Evolutionary conservation across 805 yeast species (phyloP).

Genomic region (Starmerella potacharoeniae): DNA sequence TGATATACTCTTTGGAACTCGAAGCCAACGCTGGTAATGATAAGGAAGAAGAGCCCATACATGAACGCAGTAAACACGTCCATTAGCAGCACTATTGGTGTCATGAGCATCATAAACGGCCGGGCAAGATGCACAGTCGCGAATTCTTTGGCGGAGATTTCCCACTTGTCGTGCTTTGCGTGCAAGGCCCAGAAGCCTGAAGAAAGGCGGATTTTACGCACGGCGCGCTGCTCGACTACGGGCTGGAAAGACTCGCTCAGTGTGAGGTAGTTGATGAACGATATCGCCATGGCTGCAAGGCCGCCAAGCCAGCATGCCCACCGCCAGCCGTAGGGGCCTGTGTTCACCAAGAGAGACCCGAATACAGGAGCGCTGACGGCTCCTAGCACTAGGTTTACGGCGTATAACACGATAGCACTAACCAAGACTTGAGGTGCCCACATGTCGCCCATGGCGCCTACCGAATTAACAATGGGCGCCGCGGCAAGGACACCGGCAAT

Average conservation of each 20-base stretch:
- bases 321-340: constrained; percentile 44
- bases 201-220: constrained; percentile 52
- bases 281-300: constrained; percentile 29
- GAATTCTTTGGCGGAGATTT: constrained; percentile 56
- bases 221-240: constrained; percentile 50
- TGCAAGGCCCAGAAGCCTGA: constrained; percentile 73
- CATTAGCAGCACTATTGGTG: constrained; percentile 36
- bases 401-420: constrained; percentile 39
- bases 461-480: constrained; percentile 50
- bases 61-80: constrained; percentile 35
- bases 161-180: constrained; percentile 85
- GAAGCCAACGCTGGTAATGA: constrained; percentile 33
- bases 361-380: constrained; percentile 39
- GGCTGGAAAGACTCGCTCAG: constrained; percentile 32
- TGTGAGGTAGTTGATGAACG: constrained; percentile 31
- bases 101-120: constrained; percentile 63
- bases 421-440: constrained; percentile 43
- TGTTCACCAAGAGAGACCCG: constrained; percentile 26
- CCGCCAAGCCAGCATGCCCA: constrained; percentile 46
- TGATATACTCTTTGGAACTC: constrained; percentile 28
- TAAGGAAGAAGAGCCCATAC: constrained; percentile 36
- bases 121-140: constrained; percentile 60
- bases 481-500: constrained; percentile 50
- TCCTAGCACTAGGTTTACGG: constrained; percentile 37
- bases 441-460: constrained; percentile 52